Evolutionary conservation across 352 stramenopile genomes (phyloP), one percentile per base, ranked within the genome.

Genomic region (Pythium myriotylum): DNA sequence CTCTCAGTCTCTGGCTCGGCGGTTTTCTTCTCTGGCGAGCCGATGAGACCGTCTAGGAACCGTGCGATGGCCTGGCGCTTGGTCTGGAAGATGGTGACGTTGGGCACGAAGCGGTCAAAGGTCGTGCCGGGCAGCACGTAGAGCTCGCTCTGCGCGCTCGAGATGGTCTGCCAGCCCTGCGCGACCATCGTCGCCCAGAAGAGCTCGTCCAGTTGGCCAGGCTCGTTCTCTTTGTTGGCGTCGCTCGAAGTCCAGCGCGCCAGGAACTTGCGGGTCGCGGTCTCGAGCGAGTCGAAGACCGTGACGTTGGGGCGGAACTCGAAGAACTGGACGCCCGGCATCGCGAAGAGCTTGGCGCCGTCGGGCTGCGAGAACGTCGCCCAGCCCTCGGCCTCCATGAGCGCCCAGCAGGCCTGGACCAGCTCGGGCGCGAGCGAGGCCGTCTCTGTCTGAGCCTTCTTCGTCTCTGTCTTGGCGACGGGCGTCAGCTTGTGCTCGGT

Each of bases 271-370:
- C 57, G 56, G 29, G 75, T 89, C 5, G 86, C 84, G 37, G 79
- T 81, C 39, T 76, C 73, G 12, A 91, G 65, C n/a, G 74, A 75
- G 50, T 92, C 79, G 22, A 94, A 92, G n/a, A 95, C 73, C 26
- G 81, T 93, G 46, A 86, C 73, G 47, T 91, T 88, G 7, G 85
- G 84, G 2, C 72, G 59, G 33, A 92, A 82, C 29, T 89, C 73
- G 24, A 86, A 81, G 59, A 93, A 95, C 50, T 65, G 74, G 2
- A 78, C 74, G 37, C 70, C 79, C 1, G 86, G 84, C 71, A 87
- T 89, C 29, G 77, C 85, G 72, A 87, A 92, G n/a, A 89, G 53
- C 43, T 81, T 59, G 20, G 73, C 45, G 12, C 83, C 79, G 48
- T 87, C 56, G 7, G 56, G 66, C 48, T 88, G 79, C 17, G 53